Base-by-base conservation (phyloP, 139 green algal species). In the Closterium sp. region DNA sequence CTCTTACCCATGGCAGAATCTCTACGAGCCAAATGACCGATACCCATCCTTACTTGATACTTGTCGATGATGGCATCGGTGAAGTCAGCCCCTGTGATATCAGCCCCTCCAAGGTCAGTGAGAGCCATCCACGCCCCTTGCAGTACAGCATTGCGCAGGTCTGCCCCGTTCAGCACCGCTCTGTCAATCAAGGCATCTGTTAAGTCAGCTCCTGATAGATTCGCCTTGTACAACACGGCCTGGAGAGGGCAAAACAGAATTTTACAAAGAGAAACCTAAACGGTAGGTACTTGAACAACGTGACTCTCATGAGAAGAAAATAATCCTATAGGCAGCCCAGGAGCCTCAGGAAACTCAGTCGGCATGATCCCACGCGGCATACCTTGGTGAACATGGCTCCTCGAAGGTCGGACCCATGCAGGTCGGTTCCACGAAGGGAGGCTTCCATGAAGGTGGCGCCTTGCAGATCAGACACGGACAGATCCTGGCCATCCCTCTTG, bases 1-100 rank as follows among this genome's bases (percentile, higher is more conserved):
- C 30, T n/a, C n/a, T 86, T 34, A 33, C 83, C 3, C 3, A 86
- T 12, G 7, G 30, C 21, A 86, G 30, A 9, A 34, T 31, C 30
- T 34, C n/a, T 32, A 86, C 28, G 31, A 86, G 21, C 30, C 30
- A 86, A 23, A 86, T 6, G 25, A 86, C n/a, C n/a, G n/a, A 86
- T 28, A 34, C n/a, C n/a, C 30, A 25, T 86, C 6, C 83, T 86
- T 33, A 86, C 83, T 33, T 86, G 83, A 33, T 34, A 91, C 69
- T 91, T 91, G 55, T 94, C 91, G 33, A 94, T 94, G 16, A 94
- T 85, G 31, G 91, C 91, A 25, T 94, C 91, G 19, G 91, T 86
- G 84, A 94, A 94, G 85, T 94, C 91, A 33, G 91, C 91, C 9
- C 64, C 76, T 23, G 64, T 94, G 16, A 94, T 36, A 16, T 94